phyloP scores from a whole-genome alignment of 495 filamentous ascomycete species.

The Annulohypoxylon bovei region DNA sequence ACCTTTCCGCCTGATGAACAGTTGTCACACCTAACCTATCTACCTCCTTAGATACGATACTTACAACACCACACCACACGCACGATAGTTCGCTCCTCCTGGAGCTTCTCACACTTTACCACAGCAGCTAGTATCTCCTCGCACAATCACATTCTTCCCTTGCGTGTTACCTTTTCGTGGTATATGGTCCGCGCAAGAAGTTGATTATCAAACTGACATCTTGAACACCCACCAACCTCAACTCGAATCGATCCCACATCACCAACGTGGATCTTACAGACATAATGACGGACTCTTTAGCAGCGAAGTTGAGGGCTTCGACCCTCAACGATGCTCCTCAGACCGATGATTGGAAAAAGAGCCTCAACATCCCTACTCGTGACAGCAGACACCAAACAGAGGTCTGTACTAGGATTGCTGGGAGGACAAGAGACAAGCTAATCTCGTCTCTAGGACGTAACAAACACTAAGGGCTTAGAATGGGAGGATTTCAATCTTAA shows the following conservation, averaged over 20 bases:
- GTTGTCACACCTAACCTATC: neutral
- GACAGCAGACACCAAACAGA: slow-evolving; percentile 94
- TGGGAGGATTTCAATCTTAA: slow-evolving; percentile 97
- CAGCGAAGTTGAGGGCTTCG: slow-evolving; percentile 75
- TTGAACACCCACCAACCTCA: neutral
- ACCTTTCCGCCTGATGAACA: slow-evolving; percentile 7
- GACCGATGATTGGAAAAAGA: slow-evolving; percentile 80
- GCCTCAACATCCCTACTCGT: slow-evolving; percentile 79
- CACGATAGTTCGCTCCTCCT: neutral
- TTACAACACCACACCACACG: neutral
- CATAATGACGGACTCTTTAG: slow-evolving; percentile 63
- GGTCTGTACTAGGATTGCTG: slow-evolving; percentile 60
- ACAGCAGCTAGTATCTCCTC: neutral
- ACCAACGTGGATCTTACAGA: neutral
- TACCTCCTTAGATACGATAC: neutral
- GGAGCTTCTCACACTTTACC: slow-evolving; percentile 3
- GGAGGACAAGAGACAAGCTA: slow-evolving; percentile 12
- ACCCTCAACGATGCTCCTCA: slow-evolving; percentile 69
- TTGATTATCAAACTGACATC: slow-evolving; percentile 3
- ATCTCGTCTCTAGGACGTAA: slow-evolving; percentile 78
- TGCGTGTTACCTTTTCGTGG: slow-evolving; percentile 9
- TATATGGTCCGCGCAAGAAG: slow-evolving; percentile 2
- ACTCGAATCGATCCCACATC: neutral
- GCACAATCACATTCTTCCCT: slow-evolving; percentile 8
- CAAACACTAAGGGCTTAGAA: slow-evolving; percentile 93